Conservation (phyloP, 371 early-diverging fungal genomes). For the Mucor ambiguus region DNA sequence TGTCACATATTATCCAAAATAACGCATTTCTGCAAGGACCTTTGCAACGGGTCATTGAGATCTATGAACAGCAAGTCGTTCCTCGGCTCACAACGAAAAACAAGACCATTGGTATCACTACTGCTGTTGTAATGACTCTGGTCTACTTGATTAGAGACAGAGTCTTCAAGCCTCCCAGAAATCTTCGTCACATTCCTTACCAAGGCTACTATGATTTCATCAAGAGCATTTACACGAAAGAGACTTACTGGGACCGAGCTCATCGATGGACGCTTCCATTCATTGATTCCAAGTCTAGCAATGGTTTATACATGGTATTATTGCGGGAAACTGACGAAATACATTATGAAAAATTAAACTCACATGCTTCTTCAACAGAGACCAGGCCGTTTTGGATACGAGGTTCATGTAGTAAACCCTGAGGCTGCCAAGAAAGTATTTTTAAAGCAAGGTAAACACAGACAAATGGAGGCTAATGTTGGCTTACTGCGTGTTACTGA, state of each 20-base stretch:
- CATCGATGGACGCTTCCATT: constrained; percentile 6
- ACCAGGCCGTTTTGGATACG: constrained; percentile 10
- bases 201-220: constrained; percentile 1
- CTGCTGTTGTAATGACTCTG: constrained; percentile 8
- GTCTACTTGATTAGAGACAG: not conserved
- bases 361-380: not conserved
- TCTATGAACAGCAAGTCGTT: constrained; percentile 2
- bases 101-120: constrained; percentile 12
- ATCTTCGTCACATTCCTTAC: constrained; percentile 29
- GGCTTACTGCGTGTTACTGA: not conserved
- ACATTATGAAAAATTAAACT: not conserved
- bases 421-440: constrained; percentile 5
- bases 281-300: not conserved
- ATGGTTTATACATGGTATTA: constrained; percentile 21
- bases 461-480: not conserved
- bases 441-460: constrained; percentile 2
- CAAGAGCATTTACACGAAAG: not conserved
- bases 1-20: not conserved
- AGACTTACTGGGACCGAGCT: not conserved
- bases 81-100: constrained; percentile 13
- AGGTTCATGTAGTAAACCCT: constrained; percentile 10
- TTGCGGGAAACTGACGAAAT: not conserved
- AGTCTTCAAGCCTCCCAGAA: constrained; percentile 18
- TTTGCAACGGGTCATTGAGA: not conserved
- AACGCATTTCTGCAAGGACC: not conserved